phyloP scores from a whole-genome alignment of 2,329 filamentous ascomycete genomes.

The Diaporthe ilicicola region DNA sequence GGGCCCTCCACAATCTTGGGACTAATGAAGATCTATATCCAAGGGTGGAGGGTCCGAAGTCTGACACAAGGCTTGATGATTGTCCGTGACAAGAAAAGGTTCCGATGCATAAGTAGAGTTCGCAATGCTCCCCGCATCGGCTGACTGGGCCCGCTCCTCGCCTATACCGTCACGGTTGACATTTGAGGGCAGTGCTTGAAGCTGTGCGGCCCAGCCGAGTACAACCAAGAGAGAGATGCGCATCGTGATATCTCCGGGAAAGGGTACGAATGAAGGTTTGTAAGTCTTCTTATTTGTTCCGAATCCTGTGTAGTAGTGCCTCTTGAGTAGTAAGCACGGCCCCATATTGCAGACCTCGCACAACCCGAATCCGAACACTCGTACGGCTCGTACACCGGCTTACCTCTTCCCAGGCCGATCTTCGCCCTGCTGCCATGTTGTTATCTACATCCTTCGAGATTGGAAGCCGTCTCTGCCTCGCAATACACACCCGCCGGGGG shows the following conservation, averaged over 20 bases:
- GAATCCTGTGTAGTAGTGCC: neutral
- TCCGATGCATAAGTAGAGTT: no score
- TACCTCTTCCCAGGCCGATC: neutral
- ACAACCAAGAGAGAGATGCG: neutral
- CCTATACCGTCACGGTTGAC: neutral
- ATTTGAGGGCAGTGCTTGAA: neutral
- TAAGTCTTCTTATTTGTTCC: no score
- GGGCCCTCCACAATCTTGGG: neutral
- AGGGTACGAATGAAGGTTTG: no score
- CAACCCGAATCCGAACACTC: neutral
- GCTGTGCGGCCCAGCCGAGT: neutral
- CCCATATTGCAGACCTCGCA: neutral
- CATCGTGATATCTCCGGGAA: neutral
- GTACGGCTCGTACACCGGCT: neutral
- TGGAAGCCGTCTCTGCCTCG: neutral
- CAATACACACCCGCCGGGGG: neutral
- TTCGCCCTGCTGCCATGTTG: neutral
- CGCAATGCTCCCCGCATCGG: no score
- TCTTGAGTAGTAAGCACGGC: neutral
- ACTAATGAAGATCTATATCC: no score
- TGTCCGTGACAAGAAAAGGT: neutral
- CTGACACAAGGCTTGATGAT: neutral
- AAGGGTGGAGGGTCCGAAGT: rapidly evolving
- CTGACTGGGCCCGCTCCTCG: neutral
- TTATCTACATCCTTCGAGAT: neutral